Evolutionary conservation across 2,329 filamentous ascomycete species (phyloP).

Genomic region (Fusarium haematococcum): DNA sequence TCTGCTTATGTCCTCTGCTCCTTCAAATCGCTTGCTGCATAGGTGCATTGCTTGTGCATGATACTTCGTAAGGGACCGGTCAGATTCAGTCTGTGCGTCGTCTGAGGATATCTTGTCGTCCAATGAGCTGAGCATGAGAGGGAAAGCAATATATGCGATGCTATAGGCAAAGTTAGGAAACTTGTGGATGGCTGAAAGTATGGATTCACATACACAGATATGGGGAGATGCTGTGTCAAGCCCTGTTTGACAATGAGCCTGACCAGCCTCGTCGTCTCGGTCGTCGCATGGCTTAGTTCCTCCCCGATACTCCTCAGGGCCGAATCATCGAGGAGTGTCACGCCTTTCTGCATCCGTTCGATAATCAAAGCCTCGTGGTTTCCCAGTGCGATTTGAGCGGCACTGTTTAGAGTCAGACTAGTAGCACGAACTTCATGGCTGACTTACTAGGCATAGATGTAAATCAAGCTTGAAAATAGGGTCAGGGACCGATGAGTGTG

Average conservation of each 20-base stretch:
- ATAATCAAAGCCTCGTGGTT: constrained; percentile 24
- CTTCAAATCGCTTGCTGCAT: constrained; percentile 12
- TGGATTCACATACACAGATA: constrained; percentile 2
- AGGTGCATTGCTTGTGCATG: constrained; percentile 13
- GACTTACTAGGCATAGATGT: constrained; percentile 28
- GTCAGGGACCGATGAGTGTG: constrained; percentile 14
- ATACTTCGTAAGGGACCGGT: not conserved
- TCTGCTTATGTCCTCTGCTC: constrained; percentile 11
- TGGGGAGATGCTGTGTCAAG: constrained; percentile 12
- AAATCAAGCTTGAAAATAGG: constrained; percentile 22
- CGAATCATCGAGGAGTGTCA: constrained; percentile 14
- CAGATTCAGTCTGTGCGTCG: not conserved
- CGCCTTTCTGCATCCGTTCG: constrained; percentile 26
- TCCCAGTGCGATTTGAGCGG: constrained; percentile 28
- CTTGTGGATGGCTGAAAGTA: not conserved
- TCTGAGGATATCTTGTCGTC: constrained; percentile 3
- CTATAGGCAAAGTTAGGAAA: not conserved
- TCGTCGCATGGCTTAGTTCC: constrained; percentile 5
- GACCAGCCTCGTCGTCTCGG: constrained; percentile 1
- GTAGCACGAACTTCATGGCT: accelerated
- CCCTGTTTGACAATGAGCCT: constrained; percentile 10
- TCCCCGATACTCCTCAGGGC: constrained; percentile 17
- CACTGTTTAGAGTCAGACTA: not conserved
- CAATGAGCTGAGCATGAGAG: constrained; percentile 9
- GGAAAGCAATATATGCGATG: constrained; percentile 12